Base-by-base conservation (phyloP, 495 filamentous ascomycete genomes). In the Lepraria neglecta region DNA sequence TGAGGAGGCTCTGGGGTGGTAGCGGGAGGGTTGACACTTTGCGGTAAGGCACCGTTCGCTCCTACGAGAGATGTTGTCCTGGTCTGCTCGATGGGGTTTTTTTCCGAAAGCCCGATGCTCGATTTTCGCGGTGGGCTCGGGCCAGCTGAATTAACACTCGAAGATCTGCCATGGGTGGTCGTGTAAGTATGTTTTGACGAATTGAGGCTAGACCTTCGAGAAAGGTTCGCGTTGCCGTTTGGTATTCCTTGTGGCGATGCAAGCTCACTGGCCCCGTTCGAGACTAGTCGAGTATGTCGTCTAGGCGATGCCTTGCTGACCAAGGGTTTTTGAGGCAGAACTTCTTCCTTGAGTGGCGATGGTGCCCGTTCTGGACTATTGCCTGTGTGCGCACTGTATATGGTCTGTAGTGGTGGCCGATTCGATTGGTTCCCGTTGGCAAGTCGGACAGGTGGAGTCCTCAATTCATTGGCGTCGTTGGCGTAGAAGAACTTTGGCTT, bases 401-500 rank as follows among this genome's bases (percentile, higher is more conserved):
- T 47, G 72, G 76, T 42, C 65, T 73, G 59, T 70, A 78, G 43
- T 71, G 75, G 35, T 71, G 75, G 62, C 70, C 72, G 62, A 60
- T 58, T 64, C 12, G 66, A 62, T 42, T 67, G 56, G 28, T 68
- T 64, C 40, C 65, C 65, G 27, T 50, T 62, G 4, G 50, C 42
- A 42, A 58, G 17, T 42, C 47, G 62, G 40, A 48, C 45, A 33
- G 55, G 33, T 10, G 65, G 59, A 6, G 57, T 24, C 38, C 55
- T 64, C 11, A 53, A 44, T 62, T 82, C 80, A 59, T 74, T 68
- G 9, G 73, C 65, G 9, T 80, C 79, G 64, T 83, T 78, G 4
- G 79, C 82, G 58, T 83, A 81, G 60, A 74, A 73, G 61, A 75
- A 75, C 38, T 70, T 70, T 24, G 66, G 53, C 59, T 58, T 47